Conservation (phyloP, 805 yeast species). For the Metschnikowia amazonensis region DNA sequence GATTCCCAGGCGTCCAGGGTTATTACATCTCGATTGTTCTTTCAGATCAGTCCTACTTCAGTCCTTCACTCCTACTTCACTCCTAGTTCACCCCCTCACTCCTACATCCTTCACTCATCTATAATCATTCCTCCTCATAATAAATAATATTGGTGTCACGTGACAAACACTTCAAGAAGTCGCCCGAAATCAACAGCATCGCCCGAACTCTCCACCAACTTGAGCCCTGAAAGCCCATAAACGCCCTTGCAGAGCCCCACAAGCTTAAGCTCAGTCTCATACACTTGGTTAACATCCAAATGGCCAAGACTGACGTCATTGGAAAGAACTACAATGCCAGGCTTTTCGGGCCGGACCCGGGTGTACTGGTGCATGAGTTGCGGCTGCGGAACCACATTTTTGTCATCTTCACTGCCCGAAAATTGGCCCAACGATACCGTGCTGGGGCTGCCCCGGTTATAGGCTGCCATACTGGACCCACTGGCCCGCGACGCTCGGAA, state of each 20-base stretch:
- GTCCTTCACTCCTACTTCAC: no score
- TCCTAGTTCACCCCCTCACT: no score
- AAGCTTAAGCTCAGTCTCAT: slow-evolving; percentile 58
- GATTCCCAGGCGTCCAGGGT: no score
- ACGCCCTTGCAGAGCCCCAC: slow-evolving; percentile 65
- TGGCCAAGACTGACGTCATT: slow-evolving; percentile 65
- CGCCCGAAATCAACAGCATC: slow-evolving; percentile 70
- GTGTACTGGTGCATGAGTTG: slow-evolving; percentile 34
- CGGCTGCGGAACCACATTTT: slow-evolving; percentile 15
- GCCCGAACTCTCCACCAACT: slow-evolving; percentile 62
- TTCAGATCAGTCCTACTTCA: no score
- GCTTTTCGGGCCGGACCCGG: slow-evolving; percentile 36
- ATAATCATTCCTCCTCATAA: no score
- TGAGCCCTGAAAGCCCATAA: slow-evolving; percentile 60
- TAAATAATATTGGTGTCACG: slow-evolving; percentile 12
- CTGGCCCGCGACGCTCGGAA: slow-evolving; percentile 15
- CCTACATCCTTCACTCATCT: no score
- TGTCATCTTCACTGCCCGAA: slow-evolving; percentile 5
- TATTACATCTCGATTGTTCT: no score
- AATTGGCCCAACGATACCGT: background rate
- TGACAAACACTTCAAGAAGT: slow-evolving; percentile 64
- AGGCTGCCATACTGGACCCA: background rate
- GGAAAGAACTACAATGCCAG: slow-evolving; percentile 59
- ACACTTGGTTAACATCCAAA: slow-evolving; percentile 57
- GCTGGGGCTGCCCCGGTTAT: background rate